Base-by-base conservation (phyloP, 2,329 filamentous ascomycete genomes). In the Monilinia aucupariae region DNA sequence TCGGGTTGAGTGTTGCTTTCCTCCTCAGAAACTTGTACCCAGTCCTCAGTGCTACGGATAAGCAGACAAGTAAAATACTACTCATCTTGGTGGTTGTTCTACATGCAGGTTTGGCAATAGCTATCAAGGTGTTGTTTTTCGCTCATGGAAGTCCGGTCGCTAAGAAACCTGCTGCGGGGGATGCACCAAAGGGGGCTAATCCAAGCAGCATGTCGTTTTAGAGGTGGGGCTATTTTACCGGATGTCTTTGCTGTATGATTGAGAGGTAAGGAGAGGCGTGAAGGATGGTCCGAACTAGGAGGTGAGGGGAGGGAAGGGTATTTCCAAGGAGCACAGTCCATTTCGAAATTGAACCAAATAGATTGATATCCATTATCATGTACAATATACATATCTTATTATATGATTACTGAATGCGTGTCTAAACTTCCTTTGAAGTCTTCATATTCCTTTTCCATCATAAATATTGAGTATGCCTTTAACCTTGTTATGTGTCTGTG, bases 101-200 rank as follows among this genome's bases (percentile, higher is more conserved):
- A 66, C 94, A 99, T 78, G 87, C 92, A 34, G 94, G 89, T n/a
- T 81, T 99, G 68, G 85, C 93, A 1, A 85, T 97, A 71, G 90
- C 93, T 5, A 97, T 99, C 77, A 97, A 97, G 82, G 88, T 97
- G 64, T 78, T 97, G 34, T 97, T 97, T 82, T 99, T 99, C 77
- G 92, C 92, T 69, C 86, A 90, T 69, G 86, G 83, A 55, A 91
- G 88, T 76, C 84, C 85, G 58, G 80, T 63, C 10, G 65, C 66
- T 50, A 69, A 71, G 60, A 59, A 48, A 39, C 32, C 63, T 8
- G 50, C 49, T 43, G 55, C 53, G 3, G 61, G 63, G 5, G 53
- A 50, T 37, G 64, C 69, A 39, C 51, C 37, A n/a, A 61, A 64
- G 30, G 61, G 53, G 43, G 50, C 59, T n/a, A 32, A 62, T 27